phyloP scores from a whole-genome alignment of 1,284 basidiomycete genomes.

The Somion occarium region DNA sequence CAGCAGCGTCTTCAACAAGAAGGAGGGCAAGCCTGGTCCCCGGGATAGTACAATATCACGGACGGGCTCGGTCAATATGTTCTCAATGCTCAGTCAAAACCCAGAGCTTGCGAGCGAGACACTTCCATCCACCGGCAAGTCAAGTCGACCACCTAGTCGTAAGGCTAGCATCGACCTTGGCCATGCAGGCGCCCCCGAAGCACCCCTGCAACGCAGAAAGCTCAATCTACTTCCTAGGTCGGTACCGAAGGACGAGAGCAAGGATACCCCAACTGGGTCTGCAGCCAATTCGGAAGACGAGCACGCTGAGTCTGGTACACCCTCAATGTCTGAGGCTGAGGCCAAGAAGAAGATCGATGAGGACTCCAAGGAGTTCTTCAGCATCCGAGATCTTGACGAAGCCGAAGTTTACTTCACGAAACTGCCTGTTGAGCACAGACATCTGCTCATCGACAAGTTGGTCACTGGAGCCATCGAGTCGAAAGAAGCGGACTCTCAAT shows the following conservation, averaged over 20 bases:
- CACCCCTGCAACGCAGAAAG: conserved; percentile 53
- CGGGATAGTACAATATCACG: conserved; percentile 69
- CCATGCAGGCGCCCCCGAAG: conserved; percentile 28
- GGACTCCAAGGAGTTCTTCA: conserved; percentile 76
- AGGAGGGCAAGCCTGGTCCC: conserved; percentile 32
- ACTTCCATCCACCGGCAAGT: conserved; percentile 43
- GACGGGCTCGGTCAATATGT: conserved; percentile 85
- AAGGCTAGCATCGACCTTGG: conserved; percentile 47
- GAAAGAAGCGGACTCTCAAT: conserved; percentile 80
- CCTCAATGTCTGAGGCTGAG: conserved; percentile 64
- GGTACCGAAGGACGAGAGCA: conserved; percentile 40
- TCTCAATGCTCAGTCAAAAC: conserved; percentile 70
- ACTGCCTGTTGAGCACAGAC: conserved; percentile 61
- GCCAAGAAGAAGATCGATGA: conserved; percentile 78
- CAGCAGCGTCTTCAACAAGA: conserved; percentile 72
- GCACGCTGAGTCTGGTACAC: conserved; percentile 30
- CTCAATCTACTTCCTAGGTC: conserved; percentile 66
- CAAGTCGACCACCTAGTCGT: conserved; percentile 42
- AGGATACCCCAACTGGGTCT: conserved; percentile 45
- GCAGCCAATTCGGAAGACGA: conserved; percentile 53
- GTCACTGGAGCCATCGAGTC: conserved; percentile 70
- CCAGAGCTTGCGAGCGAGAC: conserved; percentile 45
- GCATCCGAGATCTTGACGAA: conserved; percentile 76
- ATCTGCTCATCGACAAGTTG: conserved; percentile 70
- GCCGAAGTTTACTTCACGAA: conserved; percentile 81